Evolutionary conservation across 2,329 filamentous ascomycete species (phyloP).

Genomic region (Harringtonia aguacate): DNA sequence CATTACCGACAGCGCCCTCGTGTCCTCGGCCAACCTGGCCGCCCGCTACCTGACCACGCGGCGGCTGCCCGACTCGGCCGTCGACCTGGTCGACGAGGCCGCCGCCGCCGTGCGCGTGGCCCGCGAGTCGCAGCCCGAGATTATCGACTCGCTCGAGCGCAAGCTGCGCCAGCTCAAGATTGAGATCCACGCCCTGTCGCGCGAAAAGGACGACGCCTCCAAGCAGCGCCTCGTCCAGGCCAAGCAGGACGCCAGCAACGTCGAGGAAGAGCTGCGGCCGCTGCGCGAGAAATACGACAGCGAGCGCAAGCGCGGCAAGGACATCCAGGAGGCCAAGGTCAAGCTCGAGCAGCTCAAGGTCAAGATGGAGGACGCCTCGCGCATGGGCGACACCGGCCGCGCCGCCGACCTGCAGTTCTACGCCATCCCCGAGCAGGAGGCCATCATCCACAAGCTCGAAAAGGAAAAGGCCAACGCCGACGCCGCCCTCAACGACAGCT

Average conservation of each 20-base stretch:
- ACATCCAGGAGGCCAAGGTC: slow-evolving; percentile 88
- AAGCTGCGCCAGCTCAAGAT: slow-evolving; percentile 87
- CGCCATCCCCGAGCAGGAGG: slow-evolving; percentile 85
- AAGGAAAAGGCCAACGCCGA: slow-evolving; percentile 70
- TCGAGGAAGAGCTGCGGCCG: slow-evolving; percentile 84
- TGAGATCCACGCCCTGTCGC: slow-evolving; percentile 88
- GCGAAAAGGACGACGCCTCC: slow-evolving; percentile 91
- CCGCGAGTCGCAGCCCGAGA: slow-evolving; percentile 90
- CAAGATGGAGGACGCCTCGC: slow-evolving; percentile 88
- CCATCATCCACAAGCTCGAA: slow-evolving; percentile 72
- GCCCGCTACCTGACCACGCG: slow-evolving; percentile 87
- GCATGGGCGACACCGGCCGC: slow-evolving; percentile 71
- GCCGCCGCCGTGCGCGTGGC: slow-evolving; percentile 93
- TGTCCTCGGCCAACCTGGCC: slow-evolving; percentile 81
- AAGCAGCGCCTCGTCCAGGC: slow-evolving; percentile 72
- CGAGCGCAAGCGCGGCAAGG: slow-evolving; percentile 81
- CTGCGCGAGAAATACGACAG: slow-evolving; percentile 91
- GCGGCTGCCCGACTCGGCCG: slow-evolving; percentile 88
- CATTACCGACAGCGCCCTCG: slow-evolving; percentile 88
- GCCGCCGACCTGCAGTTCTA: slow-evolving; percentile 96
- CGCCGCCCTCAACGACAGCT: slow-evolving; percentile 47
- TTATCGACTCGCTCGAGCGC: slow-evolving; percentile 88
- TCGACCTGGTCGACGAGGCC: slow-evolving; percentile 92
- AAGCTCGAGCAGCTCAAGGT: slow-evolving; percentile 88
- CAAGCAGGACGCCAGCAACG: slow-evolving; percentile 84